These are phyloP conservation scores for Exidia glandulosa DNA, from an alignment of 768 basidiomycete species.

Conservation along the genomic window DNA sequence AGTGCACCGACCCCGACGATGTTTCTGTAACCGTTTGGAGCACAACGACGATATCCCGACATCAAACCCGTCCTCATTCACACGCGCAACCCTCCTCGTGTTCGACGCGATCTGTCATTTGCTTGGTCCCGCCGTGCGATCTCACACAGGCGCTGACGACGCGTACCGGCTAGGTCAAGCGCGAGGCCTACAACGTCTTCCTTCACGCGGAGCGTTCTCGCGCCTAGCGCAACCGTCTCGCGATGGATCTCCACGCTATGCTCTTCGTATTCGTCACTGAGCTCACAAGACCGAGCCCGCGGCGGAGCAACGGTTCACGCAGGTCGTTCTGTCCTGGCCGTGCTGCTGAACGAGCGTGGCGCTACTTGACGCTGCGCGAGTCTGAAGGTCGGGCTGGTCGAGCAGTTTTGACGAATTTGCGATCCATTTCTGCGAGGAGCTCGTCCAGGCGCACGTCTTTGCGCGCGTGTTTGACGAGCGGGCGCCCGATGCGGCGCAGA, in stretches of 20 bases:
- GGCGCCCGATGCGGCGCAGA: constrained; percentile 48
- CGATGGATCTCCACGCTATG: constrained; percentile 79
- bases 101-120: constrained; percentile 63
- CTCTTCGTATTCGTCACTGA: constrained; percentile 83
- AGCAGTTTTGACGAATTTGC: constrained; percentile 83
- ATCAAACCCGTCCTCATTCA: too few species aligned
- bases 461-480: constrained; percentile 65
- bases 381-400: too few species aligned
- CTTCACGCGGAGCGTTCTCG: constrained; percentile 64
- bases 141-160: constrained; percentile 70
- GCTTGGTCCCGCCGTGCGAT: constrained; percentile 71
- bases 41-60: too few species aligned
- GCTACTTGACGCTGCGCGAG: too few species aligned
- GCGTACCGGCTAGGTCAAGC: constrained; percentile 77
- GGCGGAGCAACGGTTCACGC: constrained; percentile 44
- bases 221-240: constrained; percentile 63
- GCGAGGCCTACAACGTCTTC: constrained; percentile 76
- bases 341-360: constrained; percentile 75
- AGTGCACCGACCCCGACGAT: constrained; percentile 96
- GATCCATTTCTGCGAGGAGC: constrained; percentile 78
- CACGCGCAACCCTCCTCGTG: constrained; percentile 30
- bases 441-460: constrained; percentile 67
- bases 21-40: constrained; percentile 97
- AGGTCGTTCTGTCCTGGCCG: constrained; percentile 66
- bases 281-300: constrained; percentile 61